Percentiles rank a stretch among this genome's conserved stretches.
Evolutionary conservation across 306 rosid genomes (phyloP).

Genomic region (Hippophae gyantsensis): DNA sequence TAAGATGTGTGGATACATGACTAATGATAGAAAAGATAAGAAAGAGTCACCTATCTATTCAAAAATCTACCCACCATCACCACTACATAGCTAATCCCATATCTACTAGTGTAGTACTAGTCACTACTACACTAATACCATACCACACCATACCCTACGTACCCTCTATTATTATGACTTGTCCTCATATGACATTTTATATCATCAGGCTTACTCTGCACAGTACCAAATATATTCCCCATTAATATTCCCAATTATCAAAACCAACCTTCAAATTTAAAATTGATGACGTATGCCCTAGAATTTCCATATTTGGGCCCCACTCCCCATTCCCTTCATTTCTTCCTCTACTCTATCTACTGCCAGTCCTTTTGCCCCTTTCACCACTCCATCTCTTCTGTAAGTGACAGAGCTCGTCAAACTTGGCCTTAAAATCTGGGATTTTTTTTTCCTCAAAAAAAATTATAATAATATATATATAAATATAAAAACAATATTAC

Average conservation of each 20-base stretch:
- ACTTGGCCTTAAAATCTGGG: conserved; percentile 77
- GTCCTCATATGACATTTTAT: conserved; percentile 22
- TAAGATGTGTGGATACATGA: too few relatives aligned
- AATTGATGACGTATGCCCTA: conserved; percentile 22
- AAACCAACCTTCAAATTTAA: conserved; percentile 25
- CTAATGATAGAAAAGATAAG: not conserved
- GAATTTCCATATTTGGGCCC: conserved; percentile 21
- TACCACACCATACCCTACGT: not conserved
- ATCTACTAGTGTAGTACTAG: conserved; percentile 18
- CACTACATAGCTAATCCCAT: not conserved
- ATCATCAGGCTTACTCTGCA: conserved; percentile 60
- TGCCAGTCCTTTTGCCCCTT: conserved; percentile 29
- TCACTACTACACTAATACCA: conserved; percentile 9
- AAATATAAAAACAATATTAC: too few relatives aligned
- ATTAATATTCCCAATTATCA: conserved; percentile 21
- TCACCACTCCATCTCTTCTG: conserved; percentile 24
- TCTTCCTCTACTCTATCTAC: conserved; percentile 23
- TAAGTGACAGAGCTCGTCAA: conserved; percentile 26
- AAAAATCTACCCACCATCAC: conserved; percentile 24
- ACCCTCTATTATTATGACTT: conserved; percentile 36
- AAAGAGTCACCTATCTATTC: conserved; percentile 17
- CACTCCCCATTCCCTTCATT: conserved; percentile 21
- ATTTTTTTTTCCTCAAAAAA: conserved; percentile 11
- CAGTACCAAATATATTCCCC: conserved; percentile 53
- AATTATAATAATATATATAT: too few relatives aligned